A percentile compares a stretch with the other conserved stretches of the same genome.
Evolutionary conservation across 2,329 filamentous ascomycete genomes (phyloP).

Genomic region (Piedraia hortae): DNA sequence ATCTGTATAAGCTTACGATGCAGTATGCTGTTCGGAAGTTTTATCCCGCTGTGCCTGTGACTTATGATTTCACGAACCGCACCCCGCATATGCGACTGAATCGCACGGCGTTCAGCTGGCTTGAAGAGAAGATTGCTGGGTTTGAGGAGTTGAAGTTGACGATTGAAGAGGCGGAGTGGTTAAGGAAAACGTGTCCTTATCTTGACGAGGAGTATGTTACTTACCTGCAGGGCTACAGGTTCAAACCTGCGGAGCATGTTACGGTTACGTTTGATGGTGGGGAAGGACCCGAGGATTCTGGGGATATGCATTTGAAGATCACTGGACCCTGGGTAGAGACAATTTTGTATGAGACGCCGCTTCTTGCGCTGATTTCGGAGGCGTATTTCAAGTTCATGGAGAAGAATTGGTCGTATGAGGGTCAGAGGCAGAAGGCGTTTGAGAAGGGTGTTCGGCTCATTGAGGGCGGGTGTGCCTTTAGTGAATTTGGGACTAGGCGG

Average conservation of each 20-base stretch:
- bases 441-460: conserved; percentile 54
- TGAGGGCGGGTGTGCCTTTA: conserved; percentile 62
- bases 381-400: conserved; percentile 96
- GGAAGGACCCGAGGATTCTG: conserved; percentile 30
- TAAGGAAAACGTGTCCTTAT: conserved; percentile 56
- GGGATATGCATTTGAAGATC: conserved; percentile 50
- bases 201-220: conserved; percentile 49
- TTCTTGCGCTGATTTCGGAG: conserved; percentile 76
- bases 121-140: conserved; percentile 57
- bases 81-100: conserved; percentile 83
- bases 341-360: conserved; percentile 89
- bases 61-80: conserved; percentile 84
- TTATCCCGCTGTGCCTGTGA: conserved; percentile 55
- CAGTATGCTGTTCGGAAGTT: conserved; percentile 89
- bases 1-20: conserved; percentile 95
- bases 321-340: conserved; percentile 78
- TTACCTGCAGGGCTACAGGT: conserved; percentile 56
- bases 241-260: conserved; percentile 60
- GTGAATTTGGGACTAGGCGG: conserved; percentile 77
- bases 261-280: conserved; percentile 33
- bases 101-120: conserved; percentile 58
- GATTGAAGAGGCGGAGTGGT: conserved; percentile 51
- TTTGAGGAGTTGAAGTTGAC: conserved; percentile 59
- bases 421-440: conserved; percentile 63
- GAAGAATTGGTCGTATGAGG: conserved; percentile 66